phyloP scores from a whole-genome alignment of 768 basidiomycete genomes.

The Tulasnella sp. region DNA sequence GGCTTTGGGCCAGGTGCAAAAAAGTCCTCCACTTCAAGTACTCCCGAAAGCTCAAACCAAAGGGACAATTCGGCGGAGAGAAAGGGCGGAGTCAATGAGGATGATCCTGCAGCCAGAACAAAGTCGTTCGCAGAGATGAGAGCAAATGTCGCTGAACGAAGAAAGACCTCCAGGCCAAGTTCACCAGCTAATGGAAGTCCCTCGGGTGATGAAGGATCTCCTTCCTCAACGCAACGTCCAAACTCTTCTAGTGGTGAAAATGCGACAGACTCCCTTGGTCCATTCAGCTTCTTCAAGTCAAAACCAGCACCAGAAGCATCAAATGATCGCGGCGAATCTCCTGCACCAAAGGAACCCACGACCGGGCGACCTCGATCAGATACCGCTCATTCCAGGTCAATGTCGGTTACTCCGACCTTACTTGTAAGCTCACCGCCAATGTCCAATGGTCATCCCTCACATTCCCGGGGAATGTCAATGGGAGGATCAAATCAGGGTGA shows the following conservation, averaged over 20 bases:
- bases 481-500: background rate
- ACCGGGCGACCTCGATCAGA: background rate
- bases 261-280: conserved; percentile 17
- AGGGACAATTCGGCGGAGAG: too few relatives aligned
- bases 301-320: conserved; percentile 22
- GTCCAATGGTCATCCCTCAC: conserved; percentile 28
- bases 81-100: too few relatives aligned
- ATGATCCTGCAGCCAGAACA: conserved; percentile 1
- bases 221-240: background rate
- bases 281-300: conserved; percentile 19
- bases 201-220: too few relatives aligned
- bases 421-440: conserved; percentile 14
- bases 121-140: conserved; percentile 43
- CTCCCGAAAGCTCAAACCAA: too few relatives aligned
- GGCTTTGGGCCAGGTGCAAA: conserved; percentile 81
- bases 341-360: conserved; percentile 5
- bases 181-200: too few relatives aligned
- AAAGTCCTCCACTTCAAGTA: conserved; percentile 52
- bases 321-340: conserved; percentile 20
- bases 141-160: conserved; percentile 60
- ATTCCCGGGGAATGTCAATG: background rate
- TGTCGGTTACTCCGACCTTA: too few relatives aligned
- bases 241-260: background rate
- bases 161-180: conserved; percentile 32
- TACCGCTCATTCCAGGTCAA: too few relatives aligned